phyloP scores from a whole-genome alignment of 768 basidiomycete genomes.

The Pulveroboletus sp. region DNA sequence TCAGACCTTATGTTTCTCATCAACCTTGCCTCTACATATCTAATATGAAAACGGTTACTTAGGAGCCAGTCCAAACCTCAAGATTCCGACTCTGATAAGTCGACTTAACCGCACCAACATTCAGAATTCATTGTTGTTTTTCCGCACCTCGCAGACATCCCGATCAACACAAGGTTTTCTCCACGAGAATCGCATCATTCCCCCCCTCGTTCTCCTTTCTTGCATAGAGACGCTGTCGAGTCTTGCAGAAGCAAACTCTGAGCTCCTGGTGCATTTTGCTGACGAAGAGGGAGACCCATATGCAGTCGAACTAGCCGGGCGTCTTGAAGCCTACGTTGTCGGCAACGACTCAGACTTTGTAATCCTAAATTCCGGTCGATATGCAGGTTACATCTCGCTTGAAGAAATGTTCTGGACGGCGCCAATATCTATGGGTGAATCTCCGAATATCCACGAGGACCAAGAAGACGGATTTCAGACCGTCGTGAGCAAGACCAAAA shows the following conservation, averaged over 20 bases:
- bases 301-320: conserved; percentile 78
- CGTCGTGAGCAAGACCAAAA: conserved; percentile 51
- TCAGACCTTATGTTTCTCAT: conserved; percentile 31
- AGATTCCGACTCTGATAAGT: conserved; percentile 62
- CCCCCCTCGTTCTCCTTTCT: conserved; percentile 57
- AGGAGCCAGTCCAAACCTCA: conserved; percentile 72
- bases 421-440: conserved; percentile 23
- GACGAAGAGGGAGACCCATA: conserved; percentile 83
- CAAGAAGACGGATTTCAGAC: conserved; percentile 56
- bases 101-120: conserved; percentile 57
- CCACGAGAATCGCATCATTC: conserved; percentile 68
- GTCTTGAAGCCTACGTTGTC: conserved; percentile 67
- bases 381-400: conserved; percentile 73
- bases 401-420: conserved; percentile 69
- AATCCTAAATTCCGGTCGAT: conserved; percentile 70
- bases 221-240: conserved; percentile 53
- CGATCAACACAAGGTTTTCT: conserved; percentile 65
- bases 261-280: conserved; percentile 61
- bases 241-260: conserved; percentile 33
- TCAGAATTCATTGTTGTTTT: conserved; percentile 67
- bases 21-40: neutral
- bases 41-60: conserved; percentile 11
- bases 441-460: conserved; percentile 24
- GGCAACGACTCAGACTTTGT: conserved; percentile 84
- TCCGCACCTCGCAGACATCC: conserved; percentile 68